Evolutionary conservation across 345 rosid species (phyloP), one percentile per base, ranked within the genome.

Genomic region (Abelmoschus esculentus): DNA sequence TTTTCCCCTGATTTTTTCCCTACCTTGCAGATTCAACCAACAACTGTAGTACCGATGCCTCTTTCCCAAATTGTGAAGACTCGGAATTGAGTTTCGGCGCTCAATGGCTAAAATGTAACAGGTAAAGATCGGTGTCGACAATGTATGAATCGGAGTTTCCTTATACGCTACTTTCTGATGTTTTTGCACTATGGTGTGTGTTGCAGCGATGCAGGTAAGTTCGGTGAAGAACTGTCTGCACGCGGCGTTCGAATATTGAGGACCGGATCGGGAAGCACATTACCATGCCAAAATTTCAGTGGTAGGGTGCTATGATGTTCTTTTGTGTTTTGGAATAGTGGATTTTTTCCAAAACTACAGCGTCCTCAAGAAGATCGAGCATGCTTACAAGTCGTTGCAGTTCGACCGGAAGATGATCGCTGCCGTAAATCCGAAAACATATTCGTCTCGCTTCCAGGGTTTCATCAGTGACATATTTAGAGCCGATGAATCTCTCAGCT

Each of bases 371-470:
- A 79, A 84, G 10, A 6, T 87, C 52, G 85, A 84, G 77, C 91
- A 82, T 61, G 73, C 78, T 64, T 80, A 77, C 84, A 87, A 87
- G 74, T 79, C 87, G 40, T 58, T 83, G 44, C 87, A 83, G 57
- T 80, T 74, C 22, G 81, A 76, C 62, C 72, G 87, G 3, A 80
- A 76, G 76, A 77, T 80, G 31, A 86, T 89, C 40, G 80, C 90
- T 18, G 89, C 92, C 1, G 81, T 83, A 31, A 82, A 86, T 67
- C 89, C 89, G 2, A 79, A 72, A 68, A 66, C 64, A 26, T 87
- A 81, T 76, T 80, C 89, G 62, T 72, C 84, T 69, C 83, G 87
- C 2, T 84, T 84, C 46, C 85, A 80, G 67, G 81, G 83, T 11
- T 87, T 80, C 5, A 78, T 83, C 2, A 53, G 77, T 53, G 82